Percentiles rank a stretch among this genome's conserved stretches.
These are phyloP conservation scores for Botrytis byssoidea DNA, from an alignment of 2,329 filamentous ascomycete genomes.

Conservation along the genomic window DNA sequence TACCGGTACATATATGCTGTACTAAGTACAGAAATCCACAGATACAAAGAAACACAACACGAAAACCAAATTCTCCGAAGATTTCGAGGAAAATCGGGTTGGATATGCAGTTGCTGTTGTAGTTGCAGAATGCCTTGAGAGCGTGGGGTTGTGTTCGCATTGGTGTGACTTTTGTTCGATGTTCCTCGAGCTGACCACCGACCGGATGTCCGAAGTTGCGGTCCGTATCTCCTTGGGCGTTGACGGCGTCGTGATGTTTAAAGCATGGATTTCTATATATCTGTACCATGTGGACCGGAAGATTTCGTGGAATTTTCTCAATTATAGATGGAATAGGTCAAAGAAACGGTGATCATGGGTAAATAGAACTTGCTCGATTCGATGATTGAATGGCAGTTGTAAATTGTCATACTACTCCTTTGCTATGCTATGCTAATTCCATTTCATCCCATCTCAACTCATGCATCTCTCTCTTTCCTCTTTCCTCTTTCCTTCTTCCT, in stretches of 20 bases:
- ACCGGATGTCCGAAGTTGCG: neutral
- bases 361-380: neutral
- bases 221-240: neutral
- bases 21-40: no score
- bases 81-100: neutral
- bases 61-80: neutral
- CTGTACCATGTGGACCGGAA: neutral
- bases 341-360: neutral
- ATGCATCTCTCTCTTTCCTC: neutral
- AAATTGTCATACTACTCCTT: neutral
- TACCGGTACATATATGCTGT: neutral
- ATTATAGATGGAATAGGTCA: neutral
- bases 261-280: neutral
- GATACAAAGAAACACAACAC: neutral
- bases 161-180: neutral
- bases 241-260: neutral
- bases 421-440: neutral
- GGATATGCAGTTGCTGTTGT: neutral
- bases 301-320: neutral
- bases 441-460: neutral
- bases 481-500: neutral
- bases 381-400: slow-evolving; percentile 1
- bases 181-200: neutral
- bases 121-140: neutral
- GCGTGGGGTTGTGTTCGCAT: neutral